These are phyloP conservation scores for Chondrus crispus DNA, from an alignment of 23 red algal genomes.

Conservation along the genomic window DNA sequence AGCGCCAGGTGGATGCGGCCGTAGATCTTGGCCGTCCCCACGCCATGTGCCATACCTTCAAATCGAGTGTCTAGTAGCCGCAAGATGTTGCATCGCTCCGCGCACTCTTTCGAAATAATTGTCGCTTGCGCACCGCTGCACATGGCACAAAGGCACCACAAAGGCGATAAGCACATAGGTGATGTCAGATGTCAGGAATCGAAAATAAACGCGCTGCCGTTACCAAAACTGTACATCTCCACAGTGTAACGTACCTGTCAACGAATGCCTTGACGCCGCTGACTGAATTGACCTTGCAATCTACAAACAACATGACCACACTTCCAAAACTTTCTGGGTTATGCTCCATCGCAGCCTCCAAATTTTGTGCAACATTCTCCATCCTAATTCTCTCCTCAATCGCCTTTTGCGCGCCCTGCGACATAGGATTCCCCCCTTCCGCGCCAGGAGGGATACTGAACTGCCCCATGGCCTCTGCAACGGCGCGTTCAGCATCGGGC, in stretches of 20 bases:
- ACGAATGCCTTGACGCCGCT: constrained; percentile 74
- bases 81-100: constrained; percentile 74
- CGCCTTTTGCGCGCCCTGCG: constrained; percentile 13
- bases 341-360: constrained; percentile 84
- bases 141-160: background rate
- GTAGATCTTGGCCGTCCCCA: constrained; percentile 77
- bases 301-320: constrained; percentile 89
- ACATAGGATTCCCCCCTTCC: constrained; percentile 30
- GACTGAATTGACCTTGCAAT: constrained; percentile 68
- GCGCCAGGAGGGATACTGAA: background rate
- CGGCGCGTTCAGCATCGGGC: background rate
- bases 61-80: constrained; percentile 90
- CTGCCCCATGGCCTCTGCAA: background rate
- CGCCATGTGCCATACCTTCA: constrained; percentile 74
- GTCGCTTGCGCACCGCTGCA: constrained; percentile 85
- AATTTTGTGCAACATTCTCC: constrained; percentile 60
- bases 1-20: constrained; percentile 88
- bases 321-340: constrained; percentile 83
- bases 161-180: background rate
- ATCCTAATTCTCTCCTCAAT: constrained; percentile 60
- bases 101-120: constrained; percentile 78
- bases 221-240: background rate
- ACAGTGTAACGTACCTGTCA: constrained; percentile 52
- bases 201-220: background rate
- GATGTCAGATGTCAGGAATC: background rate